Base-by-base conservation (phyloP, 2,329 filamentous ascomycete species). In the Didymella lethalis region DNA sequence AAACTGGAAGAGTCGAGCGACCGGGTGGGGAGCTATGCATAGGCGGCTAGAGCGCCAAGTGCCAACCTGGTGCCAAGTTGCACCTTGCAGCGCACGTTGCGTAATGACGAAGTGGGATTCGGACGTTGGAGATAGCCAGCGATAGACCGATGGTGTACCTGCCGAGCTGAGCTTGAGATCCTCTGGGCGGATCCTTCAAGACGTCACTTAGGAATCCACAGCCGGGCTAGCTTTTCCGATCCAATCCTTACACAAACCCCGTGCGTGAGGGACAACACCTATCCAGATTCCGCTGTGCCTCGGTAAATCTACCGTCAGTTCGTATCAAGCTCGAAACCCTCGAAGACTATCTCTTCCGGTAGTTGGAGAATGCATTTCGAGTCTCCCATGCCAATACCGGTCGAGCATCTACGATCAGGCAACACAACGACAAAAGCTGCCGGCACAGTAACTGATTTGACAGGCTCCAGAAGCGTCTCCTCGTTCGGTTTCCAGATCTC, bases 381-480 rank as follows among this genome's bases (percentile, higher is more conserved):
- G 4, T 54, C 28, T 12, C 62, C 62, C 25, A 63, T 6, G 16
- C 67, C 59, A 3, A 65, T 26, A 25, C 54, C 48, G 1, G 54
- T 62, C 6, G 61, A 60, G 34, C 63, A 65, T 32, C 50, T 54
- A 40, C 50, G 62, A 44, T 59, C 57, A 8, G 68, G 66, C 47
- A 71, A 59, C 16, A 51, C 57, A 11, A 71, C 31, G 12, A 65
- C 54, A 43, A 70, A 71, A 12, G 59, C 45, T 6, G 28, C 28
- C 1, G 61, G 64, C 11, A 53, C 55, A 12, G 58, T 67, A n/a
- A 70, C 56, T 2, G 20, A 48, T 48, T 54, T 66, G 26, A 68
- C 45, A 2, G 58, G 52, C 16, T 60, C 32, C 25, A 70, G 31
- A 6, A 69, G 38, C 31, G 61, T 51, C n/a, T 20, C 36, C 20